A percentile compares a stretch with the other conserved stretches of the same genome.
Conservation (phyloP, 805 yeast species). For the Soucietia sequanensis region DNA sequence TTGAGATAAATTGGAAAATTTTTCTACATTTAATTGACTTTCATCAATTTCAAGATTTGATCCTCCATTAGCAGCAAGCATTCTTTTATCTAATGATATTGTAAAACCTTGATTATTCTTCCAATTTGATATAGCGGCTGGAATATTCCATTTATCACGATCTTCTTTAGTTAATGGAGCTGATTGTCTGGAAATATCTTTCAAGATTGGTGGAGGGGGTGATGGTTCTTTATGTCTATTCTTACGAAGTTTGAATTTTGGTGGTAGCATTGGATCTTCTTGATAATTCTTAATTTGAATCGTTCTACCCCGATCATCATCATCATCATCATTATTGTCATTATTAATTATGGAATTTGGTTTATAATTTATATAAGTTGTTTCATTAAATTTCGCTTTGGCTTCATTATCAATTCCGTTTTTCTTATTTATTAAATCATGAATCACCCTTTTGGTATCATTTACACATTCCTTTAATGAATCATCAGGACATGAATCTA, state of each 20-base stretch:
- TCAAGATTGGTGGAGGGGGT: constrained; percentile 60
- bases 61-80: constrained; percentile 49
- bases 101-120: constrained; percentile 90
- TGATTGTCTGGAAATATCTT: constrained; percentile 40
- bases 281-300: constrained; percentile 66
- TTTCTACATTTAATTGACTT: constrained; percentile 47
- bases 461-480: constrained; percentile 47
- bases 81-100: constrained; percentile 73
- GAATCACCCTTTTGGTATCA: constrained; percentile 58
- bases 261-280: constrained; percentile 85
- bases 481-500: constrained; percentile 43
- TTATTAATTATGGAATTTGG: constrained; percentile 14
- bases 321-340: constrained; percentile 5
- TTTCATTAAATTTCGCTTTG: constrained; percentile 39
- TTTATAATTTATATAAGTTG: constrained; percentile 17
- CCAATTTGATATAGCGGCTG: constrained; percentile 93
- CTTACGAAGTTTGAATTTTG: constrained; percentile 68
- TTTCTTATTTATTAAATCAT: constrained; percentile 46
- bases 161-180: constrained; percentile 63
- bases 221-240: constrained; percentile 66
- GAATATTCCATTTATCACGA: constrained; percentile 79
- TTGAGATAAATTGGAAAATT: constrained; percentile 59
- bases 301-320: constrained; percentile 32
- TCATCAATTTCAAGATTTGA: constrained; percentile 28
- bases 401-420: constrained; percentile 21